A percentile compares a stretch with the other conserved stretches of the same genome.
These are phyloP conservation scores for Pyracantha coccinea DNA, from an alignment of 331 rosid genomes.

Conservation along the genomic window DNA sequence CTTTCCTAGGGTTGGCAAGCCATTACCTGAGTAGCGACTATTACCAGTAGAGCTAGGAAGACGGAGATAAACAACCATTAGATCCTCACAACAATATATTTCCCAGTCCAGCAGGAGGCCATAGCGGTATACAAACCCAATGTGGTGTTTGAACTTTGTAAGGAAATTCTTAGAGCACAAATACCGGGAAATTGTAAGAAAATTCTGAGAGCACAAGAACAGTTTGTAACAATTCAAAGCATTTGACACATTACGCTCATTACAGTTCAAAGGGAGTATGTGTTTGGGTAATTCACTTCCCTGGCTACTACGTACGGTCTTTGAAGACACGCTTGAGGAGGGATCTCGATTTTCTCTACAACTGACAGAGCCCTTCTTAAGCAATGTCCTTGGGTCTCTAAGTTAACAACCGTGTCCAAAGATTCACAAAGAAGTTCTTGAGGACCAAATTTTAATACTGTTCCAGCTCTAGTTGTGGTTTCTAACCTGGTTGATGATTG, in stretches of 20 bases:
- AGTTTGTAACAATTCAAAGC: conserved; percentile 31
- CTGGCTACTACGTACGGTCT: conserved; percentile 14
- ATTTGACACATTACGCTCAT: conserved; percentile 19
- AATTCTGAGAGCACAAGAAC: too few species aligned
- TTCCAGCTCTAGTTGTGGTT: conserved; percentile 22
- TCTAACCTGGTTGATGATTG: conserved; percentile 28
- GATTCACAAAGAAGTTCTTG: conserved; percentile 47
- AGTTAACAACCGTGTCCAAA: conserved; percentile 38
- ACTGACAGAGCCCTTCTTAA: conserved; percentile 20
- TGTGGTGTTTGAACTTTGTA: conserved; percentile 38
- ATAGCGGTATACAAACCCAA: conserved; percentile 32
- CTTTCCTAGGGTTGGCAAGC: conserved; percentile 39
- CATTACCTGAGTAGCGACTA: conserved; percentile 37
- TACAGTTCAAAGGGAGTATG: neutral
- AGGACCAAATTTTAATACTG: conserved; percentile 48
- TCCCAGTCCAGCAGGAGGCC: conserved; percentile 24
- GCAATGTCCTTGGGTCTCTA: conserved; percentile 26
- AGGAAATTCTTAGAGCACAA: conserved; percentile 34
- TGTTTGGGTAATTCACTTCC: conserved; percentile 28
- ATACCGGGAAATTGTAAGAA: conserved; percentile 24
- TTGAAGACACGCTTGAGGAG: conserved; percentile 29
- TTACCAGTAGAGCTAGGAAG: conserved; percentile 30
- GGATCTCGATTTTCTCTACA: conserved; percentile 26
- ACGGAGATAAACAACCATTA: conserved; percentile 30
- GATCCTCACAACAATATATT: conserved; percentile 22